phyloP scores from a whole-genome alignment of 257 asterid genomes.

The Salvia splendens region DNA sequence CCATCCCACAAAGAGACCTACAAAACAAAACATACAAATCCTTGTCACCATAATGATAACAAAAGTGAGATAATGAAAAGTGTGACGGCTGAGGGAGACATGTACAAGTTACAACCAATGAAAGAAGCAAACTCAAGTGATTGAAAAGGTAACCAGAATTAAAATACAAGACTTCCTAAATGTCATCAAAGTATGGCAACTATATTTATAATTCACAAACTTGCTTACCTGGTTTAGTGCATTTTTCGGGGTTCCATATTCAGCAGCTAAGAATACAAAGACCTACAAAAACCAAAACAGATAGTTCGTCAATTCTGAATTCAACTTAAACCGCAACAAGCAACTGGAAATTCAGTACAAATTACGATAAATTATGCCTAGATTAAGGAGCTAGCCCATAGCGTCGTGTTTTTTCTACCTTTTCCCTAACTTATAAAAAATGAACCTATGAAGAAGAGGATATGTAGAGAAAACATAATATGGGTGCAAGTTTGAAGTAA shows the following conservation, averaged over 20 bases:
- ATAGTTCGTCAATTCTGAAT: constrained; percentile 13
- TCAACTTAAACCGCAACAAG: constrained; percentile 14
- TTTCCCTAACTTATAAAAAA: constrained; percentile 2
- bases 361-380: not conserved
- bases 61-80: not conserved
- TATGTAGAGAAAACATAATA: not conserved
- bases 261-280: constrained; percentile 97
- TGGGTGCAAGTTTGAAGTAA: not conserved
- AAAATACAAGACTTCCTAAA: not conserved
- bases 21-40: constrained; percentile 21
- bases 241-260: constrained; percentile 82
- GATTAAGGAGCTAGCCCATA: not conserved
- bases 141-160: not conserved
- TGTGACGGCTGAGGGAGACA: not conserved
- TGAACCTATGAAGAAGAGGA: not conserved
- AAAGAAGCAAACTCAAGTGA: constrained; percentile 7
- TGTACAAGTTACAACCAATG: not conserved
- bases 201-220: constrained; percentile 13
- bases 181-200: constrained; percentile 4
- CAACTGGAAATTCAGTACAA: constrained; percentile 16
- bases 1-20: constrained; percentile 95
- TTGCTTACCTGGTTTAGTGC: constrained; percentile 74
- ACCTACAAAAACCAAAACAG: constrained; percentile 57
- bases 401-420: not conserved
- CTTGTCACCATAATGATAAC: not conserved